Evolutionary conservation across 2,329 filamentous ascomycete genomes (phyloP).

Genomic region (Grosmannia clavigera): DNA sequence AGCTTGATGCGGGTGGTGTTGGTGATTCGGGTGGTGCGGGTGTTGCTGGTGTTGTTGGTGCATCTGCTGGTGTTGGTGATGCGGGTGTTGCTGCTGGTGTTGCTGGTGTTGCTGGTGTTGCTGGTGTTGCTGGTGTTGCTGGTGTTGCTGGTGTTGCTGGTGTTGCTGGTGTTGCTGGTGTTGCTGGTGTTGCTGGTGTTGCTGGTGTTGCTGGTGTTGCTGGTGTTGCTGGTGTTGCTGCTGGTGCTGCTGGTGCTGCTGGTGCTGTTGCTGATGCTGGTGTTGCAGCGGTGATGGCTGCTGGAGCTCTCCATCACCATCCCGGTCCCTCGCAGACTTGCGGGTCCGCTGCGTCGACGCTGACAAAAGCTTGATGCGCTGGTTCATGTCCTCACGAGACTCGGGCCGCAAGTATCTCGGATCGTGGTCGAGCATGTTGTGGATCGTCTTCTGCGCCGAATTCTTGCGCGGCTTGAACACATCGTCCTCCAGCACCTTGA

Average conservation of each 20-base stretch:
- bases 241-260: neutral
- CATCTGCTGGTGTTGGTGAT: slow-evolving; percentile 2
- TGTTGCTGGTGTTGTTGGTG: slow-evolving; percentile 5
- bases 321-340: slow-evolving; percentile 5
- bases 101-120: neutral
- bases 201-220: neutral
- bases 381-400: slow-evolving; percentile 36
- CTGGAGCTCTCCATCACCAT: neutral
- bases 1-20: neutral
- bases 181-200: neutral
- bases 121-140: neutral
- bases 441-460: slow-evolving; percentile 46
- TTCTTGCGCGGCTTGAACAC: slow-evolving; percentile 37
- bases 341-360: slow-evolving; percentile 24
- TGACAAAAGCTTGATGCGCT: slow-evolving; percentile 32
- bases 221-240: neutral
- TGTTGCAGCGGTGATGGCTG: slow-evolving; percentile 1
- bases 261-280: slow-evolving; percentile 1
- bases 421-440: slow-evolving; percentile 43
- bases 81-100: slow-evolving; percentile 5
- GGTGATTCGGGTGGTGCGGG: neutral
- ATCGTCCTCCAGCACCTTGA: slow-evolving; percentile 32
- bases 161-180: too few species aligned
- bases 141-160: too few species aligned
- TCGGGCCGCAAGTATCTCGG: slow-evolving; percentile 44